These are phyloP conservation scores for Melastoma malabathricum DNA, from an alignment of 345 rosid species.

Conservation along the genomic window DNA sequence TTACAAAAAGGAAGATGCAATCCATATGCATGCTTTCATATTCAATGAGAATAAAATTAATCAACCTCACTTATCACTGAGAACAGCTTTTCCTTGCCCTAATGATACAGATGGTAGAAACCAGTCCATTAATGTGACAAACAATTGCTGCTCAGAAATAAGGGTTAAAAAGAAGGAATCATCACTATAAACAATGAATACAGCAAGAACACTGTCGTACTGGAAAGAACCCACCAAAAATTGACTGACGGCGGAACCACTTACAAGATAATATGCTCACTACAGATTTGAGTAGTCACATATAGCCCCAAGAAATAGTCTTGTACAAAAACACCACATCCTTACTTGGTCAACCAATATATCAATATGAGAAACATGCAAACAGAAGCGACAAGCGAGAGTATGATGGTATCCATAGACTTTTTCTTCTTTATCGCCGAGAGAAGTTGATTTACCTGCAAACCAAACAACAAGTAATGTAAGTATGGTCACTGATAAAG, in stretches of 20 bases:
- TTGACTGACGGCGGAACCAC: constrained; percentile 2
- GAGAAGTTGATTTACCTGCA: constrained; percentile 81
- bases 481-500: too few relatives aligned
- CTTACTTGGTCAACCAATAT: constrained; percentile 86
- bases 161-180: constrained; percentile 2
- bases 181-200: constrained; percentile 5
- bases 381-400: constrained; percentile 86
- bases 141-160: neutral
- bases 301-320: constrained; percentile 10
- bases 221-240: constrained; percentile 1
- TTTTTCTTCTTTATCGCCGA: constrained; percentile 84
- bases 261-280: neutral
- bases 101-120: neutral
- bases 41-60: neutral
- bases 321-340: constrained; percentile 9
- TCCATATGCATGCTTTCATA: too few relatives aligned
- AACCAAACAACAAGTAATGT: constrained; percentile 3
- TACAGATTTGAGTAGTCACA: too few relatives aligned
- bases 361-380: constrained; percentile 88
- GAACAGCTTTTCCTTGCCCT: neutral
- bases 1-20: too few relatives aligned
- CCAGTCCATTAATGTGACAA: constrained; percentile 1
- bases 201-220: constrained; percentile 10
- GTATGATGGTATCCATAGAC: constrained; percentile 87
- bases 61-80: neutral